Percentiles rank a stretch among this genome's conserved stretches.
Conservation (phyloP, 2,329 filamentous ascomycete species). For the Aspergillus melleus region DNA sequence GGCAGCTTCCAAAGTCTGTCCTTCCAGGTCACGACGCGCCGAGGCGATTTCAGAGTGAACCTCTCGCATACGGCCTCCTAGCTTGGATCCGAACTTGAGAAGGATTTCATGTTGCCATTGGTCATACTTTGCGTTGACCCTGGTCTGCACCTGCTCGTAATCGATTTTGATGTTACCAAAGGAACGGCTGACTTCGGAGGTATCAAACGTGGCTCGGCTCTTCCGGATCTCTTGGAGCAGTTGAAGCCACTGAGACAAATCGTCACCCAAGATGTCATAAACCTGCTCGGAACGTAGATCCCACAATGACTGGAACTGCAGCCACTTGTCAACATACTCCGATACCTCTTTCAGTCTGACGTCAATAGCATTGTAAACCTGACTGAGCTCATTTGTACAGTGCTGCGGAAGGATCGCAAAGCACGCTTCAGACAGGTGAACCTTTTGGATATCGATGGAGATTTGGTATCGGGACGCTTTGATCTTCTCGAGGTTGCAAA, state of each 20-base stretch:
- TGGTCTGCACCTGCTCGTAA: conserved; percentile 97
- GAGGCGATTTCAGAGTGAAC: conserved; percentile 90
- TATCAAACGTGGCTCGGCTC: conserved; percentile 94
- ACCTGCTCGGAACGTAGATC: conserved; percentile 95
- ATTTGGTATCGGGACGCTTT: conserved; percentile 96
- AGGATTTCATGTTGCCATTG: conserved; percentile 99
- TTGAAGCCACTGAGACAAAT: conserved; percentile 90
- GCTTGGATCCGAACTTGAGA: conserved; percentile 84
- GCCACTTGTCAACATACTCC: conserved; percentile 92
- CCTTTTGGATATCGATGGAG: conserved; percentile 58
- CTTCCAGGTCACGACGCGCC: conserved; percentile 84
- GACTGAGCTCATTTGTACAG: conserved; percentile 75
- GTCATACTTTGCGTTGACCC: conserved; percentile 98
- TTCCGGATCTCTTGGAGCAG: conserved; percentile 96
- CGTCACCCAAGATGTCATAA: conserved; percentile 86
- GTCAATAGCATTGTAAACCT: conserved; percentile 82
- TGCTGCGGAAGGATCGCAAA: conserved; percentile 84
- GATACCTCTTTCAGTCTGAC: conserved; percentile 77
- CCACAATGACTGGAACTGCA: conserved; percentile 98
- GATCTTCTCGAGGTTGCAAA: conserved; percentile 90
- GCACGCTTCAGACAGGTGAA: conserved; percentile 48
- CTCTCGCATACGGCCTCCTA: conserved; percentile 88
- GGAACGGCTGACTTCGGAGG: conserved; percentile 84
- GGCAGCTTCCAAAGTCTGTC: conserved; percentile 86
- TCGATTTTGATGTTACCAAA: conserved; percentile 96